These are phyloP conservation scores for Citrus sinensis DNA, from an alignment of 345 rosid genomes.

Conservation along the genomic window DVS_A1.0 CM039169.1:551001-551500, in stretches of 20 bases:
- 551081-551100: too few species aligned
- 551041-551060: background rate
- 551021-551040: constrained; percentile 75
- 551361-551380: background rate
- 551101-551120: too few species aligned
- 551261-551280: background rate
- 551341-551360: background rate
- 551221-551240: background rate
- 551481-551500: background rate
- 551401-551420: background rate
- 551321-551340: too few species aligned
- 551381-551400: background rate
- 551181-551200: background rate
- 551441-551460: background rate
- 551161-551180: background rate
- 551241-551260: background rate
- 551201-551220: background rate
- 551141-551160: too few species aligned
- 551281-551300: background rate
- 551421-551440: background rate
- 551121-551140: background rate
- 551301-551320: background rate
- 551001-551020: constrained; percentile 88
- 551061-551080: too few species aligned
- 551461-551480: background rate